Percentiles rank a stretch among this genome's conserved stretches.
These are phyloP conservation scores for Pestalotiopsis fici DNA, from an alignment of 2,329 filamentous ascomycete genomes.

Conservation along the genomic window DNA sequence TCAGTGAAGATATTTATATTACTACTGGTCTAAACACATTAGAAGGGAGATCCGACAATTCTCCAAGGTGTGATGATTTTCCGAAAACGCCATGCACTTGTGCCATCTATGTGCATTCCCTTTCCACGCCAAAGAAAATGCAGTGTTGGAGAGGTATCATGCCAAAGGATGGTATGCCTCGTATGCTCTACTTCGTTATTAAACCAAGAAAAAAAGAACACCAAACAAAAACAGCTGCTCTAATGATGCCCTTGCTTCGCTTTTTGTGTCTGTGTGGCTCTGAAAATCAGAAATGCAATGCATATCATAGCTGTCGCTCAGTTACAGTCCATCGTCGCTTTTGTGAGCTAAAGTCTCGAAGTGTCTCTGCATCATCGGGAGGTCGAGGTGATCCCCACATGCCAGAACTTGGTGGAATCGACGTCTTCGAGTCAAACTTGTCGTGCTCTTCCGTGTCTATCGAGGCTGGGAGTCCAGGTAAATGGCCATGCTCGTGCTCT, in stretches of 20 bases:
- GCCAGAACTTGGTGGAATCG: conserved; percentile 40
- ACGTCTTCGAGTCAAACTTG: conserved; percentile 29
- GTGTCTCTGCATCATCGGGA: conserved; percentile 44
- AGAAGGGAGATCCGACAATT: not conserved
- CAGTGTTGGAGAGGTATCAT: not conserved
- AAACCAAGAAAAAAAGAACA: not conserved
- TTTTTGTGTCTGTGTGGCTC: not conserved
- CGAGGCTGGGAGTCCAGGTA: conserved; percentile 1
- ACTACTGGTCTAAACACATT: not conserved
- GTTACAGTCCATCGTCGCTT: conserved; percentile 60
- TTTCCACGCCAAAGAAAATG: not conserved
- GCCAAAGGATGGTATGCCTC: not conserved
- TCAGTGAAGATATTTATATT: not conserved
- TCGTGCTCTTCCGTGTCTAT: conserved; percentile 24
- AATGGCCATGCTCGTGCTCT: conserved; percentile 9
- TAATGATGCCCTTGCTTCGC: not conserved
- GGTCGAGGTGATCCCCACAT: conserved; percentile 46
- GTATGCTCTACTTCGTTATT: not conserved
- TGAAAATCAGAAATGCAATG: not conserved
- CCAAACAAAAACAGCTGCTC: not conserved
- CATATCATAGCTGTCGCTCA: conserved; percentile 33
- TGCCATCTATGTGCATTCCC: not conserved
- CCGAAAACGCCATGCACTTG: not conserved
- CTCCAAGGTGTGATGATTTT: not conserved
- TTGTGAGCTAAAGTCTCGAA: conserved; percentile 44